Evolutionary conservation across 2,329 filamentous ascomycete species (phyloP).

Genomic region (Arthrobotrys conoides): DNA sequence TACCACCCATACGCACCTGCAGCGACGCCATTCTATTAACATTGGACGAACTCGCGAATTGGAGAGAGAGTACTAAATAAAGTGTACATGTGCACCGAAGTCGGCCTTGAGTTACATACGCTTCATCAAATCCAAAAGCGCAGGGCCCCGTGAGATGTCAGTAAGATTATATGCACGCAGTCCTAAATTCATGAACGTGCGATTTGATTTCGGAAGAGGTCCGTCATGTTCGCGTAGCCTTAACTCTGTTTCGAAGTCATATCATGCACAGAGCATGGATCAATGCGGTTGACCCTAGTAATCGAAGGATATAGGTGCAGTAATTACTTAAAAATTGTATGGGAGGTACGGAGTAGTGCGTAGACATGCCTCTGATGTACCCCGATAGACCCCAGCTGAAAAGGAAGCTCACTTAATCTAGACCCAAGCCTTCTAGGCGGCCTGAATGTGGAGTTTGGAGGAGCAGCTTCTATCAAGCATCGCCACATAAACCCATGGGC

Average conservation of each 20-base stretch:
- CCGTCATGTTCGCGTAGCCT: neutral
- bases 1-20: neutral
- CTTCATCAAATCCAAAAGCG: neutral
- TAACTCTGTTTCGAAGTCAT: neutral
- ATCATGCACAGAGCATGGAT: neutral
- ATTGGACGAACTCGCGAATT: neutral
- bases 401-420: neutral
- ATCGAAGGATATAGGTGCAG: neutral
- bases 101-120: neutral
- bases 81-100: constrained; percentile 6
- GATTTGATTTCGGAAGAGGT: neutral
- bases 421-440: neutral
- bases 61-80: neutral
- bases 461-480: constrained; percentile 7
- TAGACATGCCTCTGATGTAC: neutral
- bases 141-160: neutral
- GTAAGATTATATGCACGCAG: neutral
- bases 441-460: constrained; percentile 9
- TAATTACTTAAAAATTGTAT: neutral
- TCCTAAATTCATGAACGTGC: neutral
- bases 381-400: constrained; percentile 1
- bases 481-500: constrained; percentile 9
- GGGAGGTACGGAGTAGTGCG: neutral
- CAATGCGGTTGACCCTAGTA: neutral
- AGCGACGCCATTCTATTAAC: neutral